Base-by-base conservation (phyloP, 139 green algal genomes). In the Ettlia oleoabundans region DNA sequence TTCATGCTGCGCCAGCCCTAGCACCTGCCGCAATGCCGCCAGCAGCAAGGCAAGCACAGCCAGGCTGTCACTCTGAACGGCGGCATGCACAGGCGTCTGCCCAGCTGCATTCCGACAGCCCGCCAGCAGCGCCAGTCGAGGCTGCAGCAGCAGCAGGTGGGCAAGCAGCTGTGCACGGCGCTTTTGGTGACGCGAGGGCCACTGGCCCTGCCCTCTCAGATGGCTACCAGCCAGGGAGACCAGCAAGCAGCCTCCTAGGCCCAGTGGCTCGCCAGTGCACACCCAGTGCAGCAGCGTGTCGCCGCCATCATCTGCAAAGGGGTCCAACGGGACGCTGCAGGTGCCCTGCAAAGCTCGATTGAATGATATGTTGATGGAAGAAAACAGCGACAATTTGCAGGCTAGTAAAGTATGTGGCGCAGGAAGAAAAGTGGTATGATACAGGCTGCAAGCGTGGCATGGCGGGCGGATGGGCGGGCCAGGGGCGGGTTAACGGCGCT, bases 181-280 rank as follows among this genome's bases (percentile, higher is more conserved):
- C 1, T 24, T 28, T 38, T 81, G 52, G 65, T 81, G 51, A 24
- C 30, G 58, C 2, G 58, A 55, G 4, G 81, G 81, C 28, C 38
- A 42, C n/a, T n/a, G n/a, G n/a, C n/a, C n/a, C n/a, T n/a, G n/a
- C n/a, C n/a, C n/a, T n/a, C n/a, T n/a, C n/a, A n/a, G n/a, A n/a
- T n/a, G n/a, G n/a, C n/a, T n/a, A n/a, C n/a, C n/a, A n/a, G n/a
- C n/a, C n/a, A n/a, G n/a, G n/a, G 37, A 62, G 26, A 64, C 52
- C 69, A 86, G 81, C 72, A 86, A 40, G 53, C 81, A 33, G 73
- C 73, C 47, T 43, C 37, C 51, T 21, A 86, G 22, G 38, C 71
- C 53, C 52, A 82, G 40, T 38, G 55, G 35, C 40, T 71, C 43
- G 4, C 81, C 81, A 3, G 21, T 21, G 19, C 15, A 37, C 9